Evolutionary conservation across 768 basidiomycete species (phyloP), one percentile per base, ranked within the genome.

Genomic region (Boletus pseudopeckii): DNA sequence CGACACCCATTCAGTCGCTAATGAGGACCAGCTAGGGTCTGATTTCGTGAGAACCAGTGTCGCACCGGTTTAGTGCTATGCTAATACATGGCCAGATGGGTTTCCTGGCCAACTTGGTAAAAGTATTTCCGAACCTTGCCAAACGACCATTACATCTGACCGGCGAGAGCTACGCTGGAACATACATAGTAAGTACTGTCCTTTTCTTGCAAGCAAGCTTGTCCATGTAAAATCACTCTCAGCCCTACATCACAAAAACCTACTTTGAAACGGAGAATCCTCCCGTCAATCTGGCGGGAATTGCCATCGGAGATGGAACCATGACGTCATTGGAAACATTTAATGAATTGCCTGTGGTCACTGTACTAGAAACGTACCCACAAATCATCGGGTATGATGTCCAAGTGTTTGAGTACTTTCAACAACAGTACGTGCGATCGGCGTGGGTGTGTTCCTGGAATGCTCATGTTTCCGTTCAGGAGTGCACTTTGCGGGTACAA

Each of bases 241-340:
- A 88, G 85, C 86, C 87, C 5, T 88, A 89, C 63, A 90, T 90
- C 61, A 74, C 84, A 54, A 86, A 87, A 67, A 70, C 84, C 8
- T 84, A 86, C 64, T 85, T 90, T 60, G 74, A 70, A 42, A 75
- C 80, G 70, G 53, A 73, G 1, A 77, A 80, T 39, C 84, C 87
- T 11, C 86, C 88, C 0, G 85, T 89, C 15, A 80, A 80, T 7
- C 74, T 90, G 20, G 71, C 77, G 1, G 83, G 82, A 62, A 78
- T 89, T 53, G 82, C 78, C 17, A 86, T 90, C 44, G 87, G 88
- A 4, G 82, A 89, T 66, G 85, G 83, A 36, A 22, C 8, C 55
- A 50, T 30, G 83, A 81, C 57, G 77, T 88, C 33, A 14, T 8
- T 61, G 37, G 72, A 73, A 39, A 75, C 77, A 1, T 83, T 79